These are phyloP conservation scores for Dryas octopetala DNA, from an alignment of 306 rosid species.

Conservation along the genomic window DNA sequence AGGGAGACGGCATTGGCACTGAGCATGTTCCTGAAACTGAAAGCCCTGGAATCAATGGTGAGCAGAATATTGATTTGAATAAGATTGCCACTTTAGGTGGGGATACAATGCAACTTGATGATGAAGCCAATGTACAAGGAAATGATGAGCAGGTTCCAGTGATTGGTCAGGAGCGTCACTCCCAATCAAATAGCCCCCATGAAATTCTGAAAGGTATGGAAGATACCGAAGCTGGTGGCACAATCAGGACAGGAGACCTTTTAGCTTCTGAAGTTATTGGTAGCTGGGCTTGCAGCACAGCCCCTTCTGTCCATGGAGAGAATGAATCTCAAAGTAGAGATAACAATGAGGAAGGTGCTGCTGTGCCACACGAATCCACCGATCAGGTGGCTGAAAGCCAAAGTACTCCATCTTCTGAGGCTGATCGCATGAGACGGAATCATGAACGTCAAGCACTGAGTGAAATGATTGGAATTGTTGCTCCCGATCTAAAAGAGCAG, in stretches of 20 bases:
- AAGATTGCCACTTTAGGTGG: constrained; percentile 42
- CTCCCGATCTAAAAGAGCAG: constrained; percentile 73
- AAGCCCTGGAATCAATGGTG: constrained; percentile 57
- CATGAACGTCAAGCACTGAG: constrained; percentile 62
- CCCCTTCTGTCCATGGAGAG: constrained; percentile 72
- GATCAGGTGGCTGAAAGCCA: constrained; percentile 62
- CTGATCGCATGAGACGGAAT: constrained; percentile 38
- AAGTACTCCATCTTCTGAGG: constrained; percentile 41
- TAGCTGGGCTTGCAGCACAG: constrained; percentile 92
- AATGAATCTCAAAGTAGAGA: constrained; percentile 63
- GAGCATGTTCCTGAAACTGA: constrained; percentile 75
- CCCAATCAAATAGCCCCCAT: constrained; percentile 44
- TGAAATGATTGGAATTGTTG: constrained; percentile 88
- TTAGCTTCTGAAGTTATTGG: constrained; percentile 85
- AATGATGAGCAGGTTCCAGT: constrained; percentile 51
- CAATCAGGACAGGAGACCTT: constrained; percentile 74
- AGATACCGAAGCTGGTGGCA: constrained; percentile 61
- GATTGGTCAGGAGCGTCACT: constrained; percentile 42
- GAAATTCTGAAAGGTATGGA: constrained; percentile 49
- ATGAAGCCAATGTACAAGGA: constrained; percentile 57
- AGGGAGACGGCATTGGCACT: constrained; percentile 63
- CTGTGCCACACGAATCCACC: constrained; percentile 48
- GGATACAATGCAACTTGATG: constrained; percentile 77
- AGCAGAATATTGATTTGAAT: constrained; percentile 53
- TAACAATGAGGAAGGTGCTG: constrained; percentile 46